A percentile compares a stretch with the other conserved stretches of the same genome.
phyloP scores from a whole-genome alignment of 73 alveolate species.

The Uronychia setigera region DNA sequence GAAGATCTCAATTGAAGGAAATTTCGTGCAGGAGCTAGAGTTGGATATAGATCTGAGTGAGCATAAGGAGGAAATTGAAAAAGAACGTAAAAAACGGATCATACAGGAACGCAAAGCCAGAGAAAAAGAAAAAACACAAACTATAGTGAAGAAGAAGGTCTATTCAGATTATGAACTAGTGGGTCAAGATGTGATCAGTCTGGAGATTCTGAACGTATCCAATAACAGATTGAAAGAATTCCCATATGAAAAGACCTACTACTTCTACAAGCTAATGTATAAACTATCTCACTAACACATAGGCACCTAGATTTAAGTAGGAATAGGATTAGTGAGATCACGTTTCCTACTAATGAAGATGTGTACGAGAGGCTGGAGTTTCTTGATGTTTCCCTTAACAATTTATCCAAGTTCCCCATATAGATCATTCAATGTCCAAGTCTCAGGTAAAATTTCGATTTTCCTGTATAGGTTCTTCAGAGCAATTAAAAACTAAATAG shows the following conservation, averaged over 20 bases:
- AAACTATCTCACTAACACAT: too few species aligned
- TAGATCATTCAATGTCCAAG: constrained; percentile 35
- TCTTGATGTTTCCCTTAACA: constrained; percentile 19
- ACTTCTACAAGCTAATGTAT: neutral
- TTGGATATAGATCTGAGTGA: too few species aligned
- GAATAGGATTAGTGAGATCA: constrained; percentile 11
- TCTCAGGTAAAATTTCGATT: constrained; percentile 11
- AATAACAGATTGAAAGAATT: neutral
- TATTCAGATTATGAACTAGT: too few species aligned
- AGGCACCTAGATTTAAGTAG: constrained; percentile 33
- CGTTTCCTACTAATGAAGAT: neutral
- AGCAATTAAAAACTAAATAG: constrained; percentile 15
- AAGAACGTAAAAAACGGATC: too few species aligned
- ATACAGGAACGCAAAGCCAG: too few species aligned
- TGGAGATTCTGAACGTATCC: too few species aligned
- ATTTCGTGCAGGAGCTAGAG: too few species aligned
- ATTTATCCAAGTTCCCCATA: constrained; percentile 10
- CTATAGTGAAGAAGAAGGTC: too few species aligned
- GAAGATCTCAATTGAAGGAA: too few species aligned
- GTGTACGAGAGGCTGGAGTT: constrained; percentile 15
- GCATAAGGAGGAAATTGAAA: too few species aligned
- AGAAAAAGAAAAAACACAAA: too few species aligned
- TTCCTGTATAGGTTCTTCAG: constrained; percentile 5
- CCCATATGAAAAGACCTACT: neutral
- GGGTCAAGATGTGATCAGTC: too few species aligned